Percentiles rank a stretch among this genome's conserved stretches.
These are phyloP conservation scores for Phylloporus sp. DNA, from an alignment of 768 basidiomycete species.

Conservation along the genomic window DNA sequence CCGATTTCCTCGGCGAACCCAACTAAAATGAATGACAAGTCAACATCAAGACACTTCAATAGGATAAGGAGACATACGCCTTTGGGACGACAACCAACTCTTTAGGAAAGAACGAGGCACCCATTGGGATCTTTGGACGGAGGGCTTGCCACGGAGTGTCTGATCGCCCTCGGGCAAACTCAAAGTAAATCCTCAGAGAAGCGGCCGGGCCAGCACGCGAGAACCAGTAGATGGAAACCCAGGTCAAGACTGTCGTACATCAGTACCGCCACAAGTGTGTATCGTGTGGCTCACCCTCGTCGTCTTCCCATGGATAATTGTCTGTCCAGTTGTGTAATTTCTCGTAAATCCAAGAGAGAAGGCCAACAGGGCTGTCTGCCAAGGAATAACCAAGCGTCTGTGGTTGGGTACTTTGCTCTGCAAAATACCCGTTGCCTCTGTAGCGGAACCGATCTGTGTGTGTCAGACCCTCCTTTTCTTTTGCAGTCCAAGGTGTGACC, in stretches of 20 bases:
- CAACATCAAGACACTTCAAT: not conserved
- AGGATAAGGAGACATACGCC: constrained; percentile 31
- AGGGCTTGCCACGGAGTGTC: rapidly evolving
- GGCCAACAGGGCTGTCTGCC: constrained; percentile 54
- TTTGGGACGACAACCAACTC: constrained; percentile 37
- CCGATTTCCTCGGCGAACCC: constrained; percentile 36
- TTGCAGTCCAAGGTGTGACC: constrained; percentile 26
- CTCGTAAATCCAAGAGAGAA: constrained; percentile 54
- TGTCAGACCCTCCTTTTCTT: constrained; percentile 24
- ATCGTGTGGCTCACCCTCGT: constrained; percentile 41
- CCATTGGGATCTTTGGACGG: constrained; percentile 38
- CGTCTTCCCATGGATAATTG: constrained; percentile 53
- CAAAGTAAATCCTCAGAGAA: constrained; percentile 57
- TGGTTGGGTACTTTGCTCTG: constrained; percentile 39
- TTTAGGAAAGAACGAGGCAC: constrained; percentile 51
- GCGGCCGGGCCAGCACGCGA: constrained; percentile 57
- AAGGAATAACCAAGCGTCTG: constrained; percentile 54
- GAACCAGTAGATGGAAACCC: constrained; percentile 59
- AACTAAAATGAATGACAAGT: constrained; percentile 33
- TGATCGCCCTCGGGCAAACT: constrained; percentile 20
- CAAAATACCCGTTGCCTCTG: constrained; percentile 30
- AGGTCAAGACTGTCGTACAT: constrained; percentile 46
- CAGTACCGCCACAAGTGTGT: too few species aligned
- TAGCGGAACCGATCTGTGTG: constrained; percentile 16
- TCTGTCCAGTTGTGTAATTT: constrained; percentile 49